These are phyloP conservation scores for Papiliotrema fonsecae DNA, from an alignment of 1,284 basidiomycete genomes.

Conservation along the genomic window DNA sequence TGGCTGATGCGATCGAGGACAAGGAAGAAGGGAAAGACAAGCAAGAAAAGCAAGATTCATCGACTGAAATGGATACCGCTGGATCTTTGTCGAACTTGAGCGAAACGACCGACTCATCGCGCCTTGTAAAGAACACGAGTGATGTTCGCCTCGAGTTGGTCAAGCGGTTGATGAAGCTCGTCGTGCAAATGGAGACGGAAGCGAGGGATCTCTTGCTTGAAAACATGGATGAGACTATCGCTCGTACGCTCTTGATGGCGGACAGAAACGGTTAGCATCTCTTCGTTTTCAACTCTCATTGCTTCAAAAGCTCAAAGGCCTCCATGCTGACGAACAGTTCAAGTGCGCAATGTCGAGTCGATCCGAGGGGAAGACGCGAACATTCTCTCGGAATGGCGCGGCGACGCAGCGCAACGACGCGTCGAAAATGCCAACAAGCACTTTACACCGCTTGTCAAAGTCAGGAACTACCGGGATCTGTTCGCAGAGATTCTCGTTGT, in stretches of 20 bases:
- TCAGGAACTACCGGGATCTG: conserved; percentile 36
- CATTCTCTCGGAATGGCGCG: conserved; percentile 24
- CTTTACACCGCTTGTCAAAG: background rate
- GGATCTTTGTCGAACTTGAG: no score
- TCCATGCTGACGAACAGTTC: conserved; percentile 24
- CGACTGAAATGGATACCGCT: no score
- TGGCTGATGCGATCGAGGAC: no score
- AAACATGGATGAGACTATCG: conserved; percentile 36
- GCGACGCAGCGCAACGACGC: conserved; percentile 10
- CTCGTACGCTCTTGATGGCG: conserved; percentile 36
- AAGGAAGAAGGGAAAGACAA: no score
- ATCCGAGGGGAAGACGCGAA: conserved; percentile 26
- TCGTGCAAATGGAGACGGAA: conserved; percentile 36
- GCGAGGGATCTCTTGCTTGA: conserved; percentile 39
- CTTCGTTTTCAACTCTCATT: background rate
- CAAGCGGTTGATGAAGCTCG: conserved; percentile 28
- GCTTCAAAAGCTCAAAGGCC: no score
- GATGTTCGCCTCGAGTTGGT: conserved; percentile 27
- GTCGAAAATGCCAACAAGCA: background rate
- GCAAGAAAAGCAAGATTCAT: no score
- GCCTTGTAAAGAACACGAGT: background rate
- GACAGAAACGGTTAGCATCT: conserved; percentile 39
- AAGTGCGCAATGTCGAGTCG: conserved; percentile 33
- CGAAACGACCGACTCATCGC: background rate
- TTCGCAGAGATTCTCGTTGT: conserved; percentile 47